phyloP scores from a whole-genome alignment of 345 rosid genomes.

The Gossypium stocksii region DNA sequence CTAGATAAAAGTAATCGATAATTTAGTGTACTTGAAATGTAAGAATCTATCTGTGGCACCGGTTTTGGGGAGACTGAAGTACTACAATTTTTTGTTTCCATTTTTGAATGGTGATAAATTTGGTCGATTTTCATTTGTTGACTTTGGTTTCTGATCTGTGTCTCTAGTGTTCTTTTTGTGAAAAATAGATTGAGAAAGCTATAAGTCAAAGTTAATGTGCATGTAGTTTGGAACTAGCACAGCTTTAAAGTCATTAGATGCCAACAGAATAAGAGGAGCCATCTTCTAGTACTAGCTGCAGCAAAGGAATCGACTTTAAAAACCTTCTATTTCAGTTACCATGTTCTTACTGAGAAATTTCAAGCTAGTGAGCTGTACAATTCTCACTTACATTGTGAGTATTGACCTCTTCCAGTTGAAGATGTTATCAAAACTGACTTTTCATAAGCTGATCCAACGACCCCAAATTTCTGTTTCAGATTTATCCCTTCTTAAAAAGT shows the following conservation, averaged over 20 bases:
- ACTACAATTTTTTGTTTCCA: no score
- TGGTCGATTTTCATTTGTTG: background rate
- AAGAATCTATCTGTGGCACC: no score
- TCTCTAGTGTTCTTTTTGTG: background rate
- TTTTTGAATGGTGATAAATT: no score
- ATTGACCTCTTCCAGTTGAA: background rate
- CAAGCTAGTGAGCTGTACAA: background rate
- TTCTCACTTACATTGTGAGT: background rate
- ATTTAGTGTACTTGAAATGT: no score
- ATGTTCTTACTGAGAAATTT: background rate
- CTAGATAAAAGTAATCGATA: no score
- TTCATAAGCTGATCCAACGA: background rate
- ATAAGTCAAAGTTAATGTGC: background rate
- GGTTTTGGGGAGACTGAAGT: no score
- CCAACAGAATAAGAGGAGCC: background rate
- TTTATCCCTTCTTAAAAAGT: background rate
- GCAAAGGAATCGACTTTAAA: background rate
- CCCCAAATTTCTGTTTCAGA: background rate
- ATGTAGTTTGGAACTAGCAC: background rate
- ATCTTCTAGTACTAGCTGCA: background rate
- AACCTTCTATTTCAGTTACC: background rate
- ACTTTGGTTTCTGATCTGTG: background rate
- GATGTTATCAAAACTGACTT: background rate
- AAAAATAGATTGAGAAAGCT: background rate
- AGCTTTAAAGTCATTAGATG: background rate